Evolutionary conservation across 768 basidiomycete species (phyloP).

Genomic region (Leucogyrophana mollusca): DNA sequence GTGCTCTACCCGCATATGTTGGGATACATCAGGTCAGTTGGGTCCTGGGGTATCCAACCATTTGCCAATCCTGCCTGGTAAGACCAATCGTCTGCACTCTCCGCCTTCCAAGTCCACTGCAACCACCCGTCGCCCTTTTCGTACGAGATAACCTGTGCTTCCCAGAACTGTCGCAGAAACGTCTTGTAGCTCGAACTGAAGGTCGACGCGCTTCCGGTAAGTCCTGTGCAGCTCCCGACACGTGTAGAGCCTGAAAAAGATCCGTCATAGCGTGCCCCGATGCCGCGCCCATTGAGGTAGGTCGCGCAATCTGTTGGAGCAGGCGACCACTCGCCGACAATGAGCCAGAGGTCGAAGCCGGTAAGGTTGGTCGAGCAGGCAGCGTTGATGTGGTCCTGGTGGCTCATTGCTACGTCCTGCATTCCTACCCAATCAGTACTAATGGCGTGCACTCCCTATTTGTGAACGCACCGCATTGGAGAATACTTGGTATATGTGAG

Average conservation of each 20-base stretch:
- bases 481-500: constrained; percentile 80
- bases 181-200: constrained; percentile 80
- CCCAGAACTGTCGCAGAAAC: constrained; percentile 80
- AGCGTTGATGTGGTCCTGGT: constrained; percentile 55
- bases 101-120: constrained; percentile 85
- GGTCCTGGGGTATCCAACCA: constrained; percentile 81
- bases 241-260: constrained; percentile 57
- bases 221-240: constrained; percentile 71
- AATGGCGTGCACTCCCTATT: not conserved
- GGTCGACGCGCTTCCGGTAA: constrained; percentile 70
- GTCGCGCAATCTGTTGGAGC: constrained; percentile 66
- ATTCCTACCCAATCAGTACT: not conserved
- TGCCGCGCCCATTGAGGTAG: constrained; percentile 75
- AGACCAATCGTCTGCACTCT: constrained; percentile 85
- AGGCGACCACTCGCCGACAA: constrained; percentile 89
- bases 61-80: constrained; percentile 78
- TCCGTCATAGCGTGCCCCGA: constrained; percentile 66
- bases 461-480: constrained; percentile 46
- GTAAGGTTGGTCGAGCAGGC: constrained; percentile 57
- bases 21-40: constrained; percentile 51
- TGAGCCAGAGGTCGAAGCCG: constrained; percentile 66
- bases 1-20: constrained; percentile 58
- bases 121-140: constrained; percentile 75
- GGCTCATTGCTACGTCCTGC: constrained; percentile 45
- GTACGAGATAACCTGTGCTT: constrained; percentile 76